Evolutionary conservation across 2,329 filamentous ascomycete genomes (phyloP).

Genomic region (Ploettnerulaceae sp.): DNA sequence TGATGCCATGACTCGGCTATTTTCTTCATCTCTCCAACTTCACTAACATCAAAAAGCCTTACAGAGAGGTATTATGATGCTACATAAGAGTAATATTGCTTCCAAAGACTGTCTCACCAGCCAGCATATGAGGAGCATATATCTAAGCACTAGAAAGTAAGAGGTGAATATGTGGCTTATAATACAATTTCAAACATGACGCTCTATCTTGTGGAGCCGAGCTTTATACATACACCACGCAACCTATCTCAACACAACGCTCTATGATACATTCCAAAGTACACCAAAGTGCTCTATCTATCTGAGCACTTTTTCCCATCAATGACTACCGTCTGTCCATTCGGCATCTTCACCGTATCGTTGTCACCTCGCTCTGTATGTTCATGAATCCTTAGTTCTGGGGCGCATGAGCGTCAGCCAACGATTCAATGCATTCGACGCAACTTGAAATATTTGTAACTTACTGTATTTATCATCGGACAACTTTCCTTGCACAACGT

Average conservation of each 20-base stretch:
- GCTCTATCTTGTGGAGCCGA: too few relatives aligned
- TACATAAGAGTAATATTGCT: too few relatives aligned
- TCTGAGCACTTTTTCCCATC: constrained; percentile 33
- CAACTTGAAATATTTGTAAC: constrained; percentile 31
- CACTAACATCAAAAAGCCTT: too few relatives aligned
- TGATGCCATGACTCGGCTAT: too few relatives aligned
- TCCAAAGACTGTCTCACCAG: too few relatives aligned
- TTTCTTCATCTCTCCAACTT: too few relatives aligned
- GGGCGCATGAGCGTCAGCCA: constrained; percentile 1
- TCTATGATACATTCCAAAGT: constrained; percentile 2
- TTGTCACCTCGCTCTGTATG: constrained; percentile 91
- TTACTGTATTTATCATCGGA: constrained; percentile 55
- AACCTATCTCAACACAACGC: not conserved
- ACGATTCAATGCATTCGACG: not conserved
- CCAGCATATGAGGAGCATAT: too few relatives aligned
- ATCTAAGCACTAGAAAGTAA: too few relatives aligned
- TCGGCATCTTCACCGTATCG: constrained; percentile 69
- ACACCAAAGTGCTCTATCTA: not conserved
- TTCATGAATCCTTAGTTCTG: constrained; percentile 84
- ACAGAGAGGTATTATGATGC: too few relatives aligned
- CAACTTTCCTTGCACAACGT: constrained; percentile 77
- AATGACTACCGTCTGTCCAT: constrained; percentile 33
- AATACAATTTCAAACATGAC: not conserved
- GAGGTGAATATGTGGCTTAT: not conserved
- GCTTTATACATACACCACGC: not conserved